These are phyloP conservation scores for Dissophora ornata DNA, from an alignment of 192 early-diverging fungal species.

Conservation along the genomic window DNA sequence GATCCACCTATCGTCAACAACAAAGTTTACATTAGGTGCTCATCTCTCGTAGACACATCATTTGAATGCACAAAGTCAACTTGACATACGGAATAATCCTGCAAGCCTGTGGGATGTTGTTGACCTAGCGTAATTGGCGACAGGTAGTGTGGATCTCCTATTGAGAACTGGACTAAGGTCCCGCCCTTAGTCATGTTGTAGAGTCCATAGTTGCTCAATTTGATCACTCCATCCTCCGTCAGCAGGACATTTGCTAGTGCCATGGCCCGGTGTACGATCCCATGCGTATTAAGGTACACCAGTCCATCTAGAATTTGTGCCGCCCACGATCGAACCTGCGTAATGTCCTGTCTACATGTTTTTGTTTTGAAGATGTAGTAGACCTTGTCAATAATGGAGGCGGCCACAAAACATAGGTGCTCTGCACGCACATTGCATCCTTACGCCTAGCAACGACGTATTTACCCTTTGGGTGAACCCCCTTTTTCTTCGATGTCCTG, in stretches of 20 bases:
- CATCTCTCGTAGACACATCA: too few relatives aligned
- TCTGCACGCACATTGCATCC: too few relatives aligned
- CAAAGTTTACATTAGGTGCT: too few relatives aligned
- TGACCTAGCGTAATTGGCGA: conserved; percentile 44
- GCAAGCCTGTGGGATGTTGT: conserved; percentile 8
- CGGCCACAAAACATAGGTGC: too few relatives aligned
- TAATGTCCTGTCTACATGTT: conserved; percentile 28
- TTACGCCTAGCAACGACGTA: too few relatives aligned
- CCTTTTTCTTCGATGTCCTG: conserved; percentile 19
- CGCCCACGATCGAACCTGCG: conserved; percentile 57
- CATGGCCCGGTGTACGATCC: conserved; percentile 60
- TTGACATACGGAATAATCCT: conserved; percentile 24
- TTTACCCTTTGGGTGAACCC: conserved; percentile 27
- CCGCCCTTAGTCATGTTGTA: conserved; percentile 68
- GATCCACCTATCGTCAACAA: conserved; percentile 55
- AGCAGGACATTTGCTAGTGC: conserved; percentile 60
- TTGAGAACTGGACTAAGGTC: conserved; percentile 67
- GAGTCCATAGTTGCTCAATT: conserved; percentile 68
- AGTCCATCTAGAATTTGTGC: conserved; percentile 65
- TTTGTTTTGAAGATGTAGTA: background rate
- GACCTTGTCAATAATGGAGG: too few relatives aligned
- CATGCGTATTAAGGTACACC: conserved; percentile 58
- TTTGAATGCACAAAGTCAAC: too few relatives aligned
- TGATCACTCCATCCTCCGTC: conserved; percentile 59
- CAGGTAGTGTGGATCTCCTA: conserved; percentile 63